These are phyloP conservation scores for Neurospora terricola DNA, from an alignment of 495 filamentous ascomycete species.

Conservation along the genomic window DNA sequence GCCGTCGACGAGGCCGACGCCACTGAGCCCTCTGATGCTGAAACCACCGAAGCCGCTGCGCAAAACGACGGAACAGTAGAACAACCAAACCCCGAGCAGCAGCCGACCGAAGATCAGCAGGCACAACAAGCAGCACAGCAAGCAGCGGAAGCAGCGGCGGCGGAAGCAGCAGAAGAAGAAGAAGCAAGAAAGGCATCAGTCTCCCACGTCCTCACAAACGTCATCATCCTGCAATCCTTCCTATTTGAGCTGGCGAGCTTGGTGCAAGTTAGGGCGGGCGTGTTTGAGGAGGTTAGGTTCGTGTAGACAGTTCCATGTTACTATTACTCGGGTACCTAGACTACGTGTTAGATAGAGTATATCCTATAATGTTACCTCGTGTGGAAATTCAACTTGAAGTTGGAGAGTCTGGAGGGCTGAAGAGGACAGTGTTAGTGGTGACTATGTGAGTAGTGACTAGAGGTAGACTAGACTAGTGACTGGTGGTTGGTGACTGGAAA, in stretches of 20 bases:
- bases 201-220: constrained; percentile 78
- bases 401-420: neutral
- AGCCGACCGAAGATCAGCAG: neutral
- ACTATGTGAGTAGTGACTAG: too few relatives aligned
- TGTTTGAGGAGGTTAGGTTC: constrained; percentile 80
- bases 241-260: constrained; percentile 79
- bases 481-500: too few relatives aligned
- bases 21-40: neutral
- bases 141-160: neutral
- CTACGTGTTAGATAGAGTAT: neutral
- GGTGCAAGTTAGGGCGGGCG: constrained; percentile 70
- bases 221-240: constrained; percentile 71
- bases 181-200: constrained; percentile 47
- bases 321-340: neutral
- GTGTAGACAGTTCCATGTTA: neutral
- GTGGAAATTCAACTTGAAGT: neutral
- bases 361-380: neutral
- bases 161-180: constrained; percentile 20
- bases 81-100: neutral
- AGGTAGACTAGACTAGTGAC: too few relatives aligned
- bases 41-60: neutral
- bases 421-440: too few relatives aligned
- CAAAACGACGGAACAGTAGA: neutral
- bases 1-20: neutral
- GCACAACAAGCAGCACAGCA: neutral